A percentile compares a stretch with the other conserved stretches of the same genome.
Conservation (phyloP, 2,329 filamentous ascomycete genomes). For the Alternaria panax region DNA sequence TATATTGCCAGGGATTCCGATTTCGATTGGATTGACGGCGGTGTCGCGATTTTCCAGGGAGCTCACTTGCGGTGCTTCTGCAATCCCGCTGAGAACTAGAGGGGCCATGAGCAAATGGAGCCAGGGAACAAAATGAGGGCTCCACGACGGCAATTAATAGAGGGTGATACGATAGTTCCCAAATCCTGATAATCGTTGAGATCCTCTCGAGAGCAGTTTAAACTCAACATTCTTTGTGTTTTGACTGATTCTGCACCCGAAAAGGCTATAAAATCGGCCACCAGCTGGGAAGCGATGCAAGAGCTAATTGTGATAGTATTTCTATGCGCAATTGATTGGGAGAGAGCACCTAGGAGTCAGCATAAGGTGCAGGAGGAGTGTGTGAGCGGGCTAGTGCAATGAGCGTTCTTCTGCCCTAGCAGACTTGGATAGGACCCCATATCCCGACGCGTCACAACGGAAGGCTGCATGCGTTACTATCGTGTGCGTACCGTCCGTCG, state of each 20-base stretch:
- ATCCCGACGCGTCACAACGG: too few relatives aligned
- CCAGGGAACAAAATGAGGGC: neutral
- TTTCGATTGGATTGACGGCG: neutral
- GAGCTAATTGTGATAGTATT: neutral
- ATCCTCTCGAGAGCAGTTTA: neutral
- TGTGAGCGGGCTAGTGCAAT: neutral
- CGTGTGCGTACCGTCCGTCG: too few relatives aligned
- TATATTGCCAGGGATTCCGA: neutral
- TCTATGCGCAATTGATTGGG: neutral
- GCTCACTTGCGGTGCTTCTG: neutral
- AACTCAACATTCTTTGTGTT: neutral
- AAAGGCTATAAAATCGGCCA: neutral
- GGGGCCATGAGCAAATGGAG: neutral
- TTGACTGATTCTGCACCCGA: neutral
- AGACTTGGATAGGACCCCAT: neutral
- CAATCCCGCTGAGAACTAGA: neutral
- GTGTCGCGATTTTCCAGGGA: neutral
- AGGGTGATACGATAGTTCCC: neutral
- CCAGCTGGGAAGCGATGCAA: neutral
- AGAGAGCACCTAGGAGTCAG: neutral
- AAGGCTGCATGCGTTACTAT: too few relatives aligned
- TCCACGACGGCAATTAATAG: neutral
- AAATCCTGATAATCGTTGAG: neutral
- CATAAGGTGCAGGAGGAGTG: neutral
- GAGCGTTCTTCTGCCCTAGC: neutral